Percentiles rank a stretch among this genome's conserved stretches.
phyloP scores from a whole-genome alignment of 768 basidiomycete species.

The Lactarius trivialis region DNA sequence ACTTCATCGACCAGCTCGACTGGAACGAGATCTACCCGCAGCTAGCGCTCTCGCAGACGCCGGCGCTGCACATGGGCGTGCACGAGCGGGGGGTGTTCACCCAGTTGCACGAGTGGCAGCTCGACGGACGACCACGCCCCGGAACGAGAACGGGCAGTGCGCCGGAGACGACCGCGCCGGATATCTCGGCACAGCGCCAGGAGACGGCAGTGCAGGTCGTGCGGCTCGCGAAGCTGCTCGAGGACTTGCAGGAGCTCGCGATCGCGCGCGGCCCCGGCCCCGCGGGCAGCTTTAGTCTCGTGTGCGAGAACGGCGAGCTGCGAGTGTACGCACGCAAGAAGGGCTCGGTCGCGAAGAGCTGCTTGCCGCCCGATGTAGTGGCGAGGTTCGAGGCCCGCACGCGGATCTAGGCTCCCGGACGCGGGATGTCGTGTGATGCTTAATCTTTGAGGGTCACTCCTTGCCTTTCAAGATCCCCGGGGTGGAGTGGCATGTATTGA shows the following conservation, averaged over 20 bases:
- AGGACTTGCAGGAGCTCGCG: slow-evolving; percentile 16
- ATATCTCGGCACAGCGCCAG: not conserved
- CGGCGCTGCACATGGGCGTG: slow-evolving; percentile 50
- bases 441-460: no score
- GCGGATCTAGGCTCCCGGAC: not conserved
- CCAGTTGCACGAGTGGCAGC: slow-evolving; percentile 39
- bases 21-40: slow-evolving; percentile 63
- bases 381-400: not conserved
- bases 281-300: slow-evolving; percentile 4
- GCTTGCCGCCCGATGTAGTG: slow-evolving; percentile 5
- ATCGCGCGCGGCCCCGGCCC: slow-evolving; percentile 12
- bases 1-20: slow-evolving; percentile 31
- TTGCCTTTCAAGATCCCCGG: no score
- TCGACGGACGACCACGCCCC: slow-evolving; percentile 14
- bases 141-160: not conserved
- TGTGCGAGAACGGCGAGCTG: slow-evolving; percentile 3
- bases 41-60: slow-evolving; percentile 62
- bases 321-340: slow-evolving; percentile 2
- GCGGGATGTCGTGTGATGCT: not conserved
- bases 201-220: not conserved
- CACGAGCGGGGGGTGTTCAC: slow-evolving; percentile 51
- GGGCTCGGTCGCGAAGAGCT: not conserved
- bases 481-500: no score
- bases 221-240: slow-evolving; percentile 13
- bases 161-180: not conserved